Evolutionary conservation across 1,284 basidiomycete genomes (phyloP), one percentile per base, ranked within the genome.

Genomic region (Apiotrichum veenhuisii): DNA sequence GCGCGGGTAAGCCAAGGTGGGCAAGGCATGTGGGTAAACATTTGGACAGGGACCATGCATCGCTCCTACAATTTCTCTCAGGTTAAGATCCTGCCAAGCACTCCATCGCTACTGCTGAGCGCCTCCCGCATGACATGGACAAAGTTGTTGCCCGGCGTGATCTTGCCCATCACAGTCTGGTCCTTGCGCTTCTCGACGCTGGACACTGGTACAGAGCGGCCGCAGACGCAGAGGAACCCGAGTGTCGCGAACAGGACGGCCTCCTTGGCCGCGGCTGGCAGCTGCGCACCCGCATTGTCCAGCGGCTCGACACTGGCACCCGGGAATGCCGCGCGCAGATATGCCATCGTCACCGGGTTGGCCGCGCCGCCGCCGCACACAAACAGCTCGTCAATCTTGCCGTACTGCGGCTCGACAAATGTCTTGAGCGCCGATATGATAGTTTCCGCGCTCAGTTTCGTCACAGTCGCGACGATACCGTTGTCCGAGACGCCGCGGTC

Each of bases 331-430:
- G 17, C 18, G n/a, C 51, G 50, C 20, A 65, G 48, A 36, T 45
- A 59, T 11, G 43, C 51, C 41, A 55, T 58, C 37, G 63, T 59
- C 27, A 61, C 58, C 3, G 65, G 63, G 52, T 67, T 67, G 26
- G 54, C 50, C 20, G 63, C 61, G 8, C 65, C 65, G 17, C 63
- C 65, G 20, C 65, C 65, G 25, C 65, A 67, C 46, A 64, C 59
- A 50, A 57, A 61, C 20, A 67, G 55, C 61, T 64, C 50, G 26
- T 41, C 47, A 3, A 54, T 40, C 17, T 27, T 33, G 17, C 37
- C 53, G 11, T 36, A 17, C 40, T n/a, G 43, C 50, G n/a, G n/a
- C n/a, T n/a, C n/a, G n/a, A n/a, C n/a, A n/a, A n/a, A n/a, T n/a
- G n/a, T n/a, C n/a, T n/a, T n/a, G n/a, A 61, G 42, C 45, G 57